A percentile compares a stretch with the other conserved stretches of the same genome.
phyloP scores from a whole-genome alignment of 139 green algal genomes.

The Prasinococcaceae sp. region DNA sequence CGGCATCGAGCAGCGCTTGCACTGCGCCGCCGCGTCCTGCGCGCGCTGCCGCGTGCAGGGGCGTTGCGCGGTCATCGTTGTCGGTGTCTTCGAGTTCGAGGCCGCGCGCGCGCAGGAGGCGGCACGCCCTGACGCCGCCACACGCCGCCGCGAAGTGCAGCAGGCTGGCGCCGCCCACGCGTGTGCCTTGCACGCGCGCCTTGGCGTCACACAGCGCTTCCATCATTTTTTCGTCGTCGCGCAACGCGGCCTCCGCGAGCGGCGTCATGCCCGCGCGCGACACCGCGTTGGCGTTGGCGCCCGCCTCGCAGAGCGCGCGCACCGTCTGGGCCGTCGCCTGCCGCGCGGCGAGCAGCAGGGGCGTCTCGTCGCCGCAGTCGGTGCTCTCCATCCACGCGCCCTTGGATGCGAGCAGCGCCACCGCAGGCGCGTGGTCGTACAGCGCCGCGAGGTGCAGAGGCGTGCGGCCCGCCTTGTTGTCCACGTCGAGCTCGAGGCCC shows the following conservation, averaged over 20 bases:
- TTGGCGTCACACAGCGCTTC: too few relatives aligned
- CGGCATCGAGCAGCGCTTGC: background rate
- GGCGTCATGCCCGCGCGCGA: background rate
- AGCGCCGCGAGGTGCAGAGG: background rate
- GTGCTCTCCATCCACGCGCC: background rate
- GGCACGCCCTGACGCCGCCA: too few relatives aligned
- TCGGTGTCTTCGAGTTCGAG: too few relatives aligned
- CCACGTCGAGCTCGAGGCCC: background rate
- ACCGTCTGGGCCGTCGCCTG: background rate
- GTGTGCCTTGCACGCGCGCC: too few relatives aligned
- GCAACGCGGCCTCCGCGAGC: background rate
- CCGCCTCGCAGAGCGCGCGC: background rate
- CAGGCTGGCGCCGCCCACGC: too few relatives aligned
- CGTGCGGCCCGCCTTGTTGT: background rate
- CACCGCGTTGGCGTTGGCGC: background rate
- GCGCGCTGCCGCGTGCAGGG: too few relatives aligned
- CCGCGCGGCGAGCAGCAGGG: background rate
- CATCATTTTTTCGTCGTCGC: too few relatives aligned
- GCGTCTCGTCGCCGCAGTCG: constrained; percentile 4
- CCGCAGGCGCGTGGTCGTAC: background rate
- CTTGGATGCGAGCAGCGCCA: background rate
- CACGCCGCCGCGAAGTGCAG: too few relatives aligned
- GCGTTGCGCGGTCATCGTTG: too few relatives aligned
- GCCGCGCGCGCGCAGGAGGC: too few relatives aligned
- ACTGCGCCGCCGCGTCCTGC: background rate